A percentile compares a stretch with the other conserved stretches of the same genome.
phyloP scores from a whole-genome alignment of 2,329 filamentous ascomycete species.

The Colletotrichum sp. region DNA sequence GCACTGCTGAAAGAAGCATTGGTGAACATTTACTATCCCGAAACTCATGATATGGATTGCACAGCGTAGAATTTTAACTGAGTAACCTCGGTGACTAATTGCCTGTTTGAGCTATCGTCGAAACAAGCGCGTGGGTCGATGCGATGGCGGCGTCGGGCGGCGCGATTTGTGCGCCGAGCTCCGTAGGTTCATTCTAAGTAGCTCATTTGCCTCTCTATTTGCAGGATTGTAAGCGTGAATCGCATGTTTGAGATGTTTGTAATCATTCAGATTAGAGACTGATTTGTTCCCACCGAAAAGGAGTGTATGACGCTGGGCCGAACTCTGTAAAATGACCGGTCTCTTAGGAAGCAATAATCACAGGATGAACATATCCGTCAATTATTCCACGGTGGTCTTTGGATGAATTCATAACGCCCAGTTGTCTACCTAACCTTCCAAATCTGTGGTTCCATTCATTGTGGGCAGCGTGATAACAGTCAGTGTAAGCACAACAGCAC shows the following conservation, averaged over 20 bases:
- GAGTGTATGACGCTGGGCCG: background rate
- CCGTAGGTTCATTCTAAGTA: background rate
- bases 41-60: background rate
- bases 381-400: background rate
- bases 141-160: background rate
- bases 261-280: background rate
- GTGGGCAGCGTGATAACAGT: background rate
- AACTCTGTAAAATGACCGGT: background rate
- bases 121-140: background rate
- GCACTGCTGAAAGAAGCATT: background rate
- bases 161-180: background rate
- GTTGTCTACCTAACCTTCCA: background rate
- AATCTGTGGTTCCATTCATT: background rate
- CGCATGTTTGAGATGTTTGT: background rate
- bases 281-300: background rate
- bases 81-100: background rate
- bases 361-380: background rate
- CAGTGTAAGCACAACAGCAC: background rate
- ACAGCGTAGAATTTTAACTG: background rate
- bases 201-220: background rate
- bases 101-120: background rate
- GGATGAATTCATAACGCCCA: background rate
- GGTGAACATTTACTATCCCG: background rate
- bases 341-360: background rate
- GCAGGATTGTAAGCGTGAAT: background rate